These are phyloP conservation scores for Babesia microti DNA, from an alignment of 169 alveolate species.

Conservation along the genomic window DNA sequence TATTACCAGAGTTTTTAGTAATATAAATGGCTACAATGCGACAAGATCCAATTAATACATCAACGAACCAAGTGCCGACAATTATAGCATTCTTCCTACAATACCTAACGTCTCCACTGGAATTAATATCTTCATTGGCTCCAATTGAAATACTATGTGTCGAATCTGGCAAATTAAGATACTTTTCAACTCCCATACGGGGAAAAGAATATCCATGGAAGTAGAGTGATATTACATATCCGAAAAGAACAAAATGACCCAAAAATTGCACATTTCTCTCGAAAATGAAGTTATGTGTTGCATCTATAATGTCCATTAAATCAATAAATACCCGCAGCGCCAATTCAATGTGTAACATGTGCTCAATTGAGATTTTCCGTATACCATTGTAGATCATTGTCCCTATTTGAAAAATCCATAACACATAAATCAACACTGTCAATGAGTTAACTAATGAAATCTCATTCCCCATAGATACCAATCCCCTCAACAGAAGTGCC, in stretches of 20 bases:
- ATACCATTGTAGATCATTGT: slow-evolving; percentile 41
- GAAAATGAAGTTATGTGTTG: slow-evolving; percentile 25
- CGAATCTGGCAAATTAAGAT: too few species aligned
- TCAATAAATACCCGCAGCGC: slow-evolving; percentile 54
- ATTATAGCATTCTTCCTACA: slow-evolving; percentile 44
- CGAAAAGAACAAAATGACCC: slow-evolving; percentile 5
- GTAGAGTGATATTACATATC: slow-evolving; percentile 18
- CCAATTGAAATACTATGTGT: too few species aligned
- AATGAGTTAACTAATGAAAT: slow-evolving; percentile 28
- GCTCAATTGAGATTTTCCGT: slow-evolving; percentile 48
- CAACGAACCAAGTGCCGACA: slow-evolving; percentile 46
- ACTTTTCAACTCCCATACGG: too few species aligned
- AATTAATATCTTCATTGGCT: too few species aligned
- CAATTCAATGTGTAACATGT: slow-evolving; percentile 54
- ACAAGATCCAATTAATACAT: too few species aligned
- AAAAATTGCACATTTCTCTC: slow-evolving; percentile 6
- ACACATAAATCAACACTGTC: slow-evolving; percentile 39
- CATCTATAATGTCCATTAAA: slow-evolving; percentile 51
- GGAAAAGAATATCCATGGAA: slow-evolving; percentile 46
- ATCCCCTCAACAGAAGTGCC: slow-evolving; percentile 14
- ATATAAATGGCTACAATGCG: too few species aligned
- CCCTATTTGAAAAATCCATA: slow-evolving; percentile 45
- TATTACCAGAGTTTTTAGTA: too few species aligned
- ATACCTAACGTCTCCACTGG: slow-evolving; percentile 35
- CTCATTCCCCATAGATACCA: slow-evolving; percentile 30